A percentile compares a stretch with the other conserved stretches of the same genome.
phyloP scores from a whole-genome alignment of 495 filamentous ascomycete genomes.

The Penicillium pancosmium region DNA sequence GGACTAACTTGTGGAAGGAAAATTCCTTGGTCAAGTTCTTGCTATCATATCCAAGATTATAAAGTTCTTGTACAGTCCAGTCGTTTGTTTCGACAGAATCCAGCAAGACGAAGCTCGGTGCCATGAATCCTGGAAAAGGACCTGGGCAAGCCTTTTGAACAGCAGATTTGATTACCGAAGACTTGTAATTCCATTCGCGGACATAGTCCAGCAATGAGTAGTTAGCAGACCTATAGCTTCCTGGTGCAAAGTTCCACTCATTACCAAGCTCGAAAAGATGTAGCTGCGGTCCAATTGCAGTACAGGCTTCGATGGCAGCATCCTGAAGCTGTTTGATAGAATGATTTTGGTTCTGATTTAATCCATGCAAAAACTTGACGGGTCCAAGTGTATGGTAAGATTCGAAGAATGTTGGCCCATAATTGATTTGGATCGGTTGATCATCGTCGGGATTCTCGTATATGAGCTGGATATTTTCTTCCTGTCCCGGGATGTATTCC shows the following conservation, averaged over 20 bases:
- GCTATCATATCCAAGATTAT: conserved; percentile 17
- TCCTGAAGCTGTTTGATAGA: conserved; percentile 13
- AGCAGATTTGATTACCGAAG: conserved; percentile 6
- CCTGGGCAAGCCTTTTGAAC: conserved; percentile 21
- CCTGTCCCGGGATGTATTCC: conserved; percentile 17
- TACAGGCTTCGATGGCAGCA: conserved; percentile 14
- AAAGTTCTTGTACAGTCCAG: conserved; percentile 18
- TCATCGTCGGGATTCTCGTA: conserved; percentile 17
- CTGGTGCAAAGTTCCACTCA: conserved; percentile 17
- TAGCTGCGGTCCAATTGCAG: conserved; percentile 13
- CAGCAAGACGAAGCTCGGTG: conserved; percentile 18
- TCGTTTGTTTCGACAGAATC: conserved; percentile 1
- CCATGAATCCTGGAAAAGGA: conserved; percentile 16
- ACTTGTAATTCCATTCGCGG: conserved; percentile 22
- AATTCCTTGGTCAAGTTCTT: conserved; percentile 20
- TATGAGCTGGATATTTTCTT: conserved; percentile 15
- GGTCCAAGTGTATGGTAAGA: conserved; percentile 21
- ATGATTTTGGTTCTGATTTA: conserved; percentile 22
- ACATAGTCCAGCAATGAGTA: conserved; percentile 19
- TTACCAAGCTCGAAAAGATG: conserved; percentile 22
- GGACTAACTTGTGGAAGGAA: conserved; percentile 22
- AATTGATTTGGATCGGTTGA: conserved; percentile 20
- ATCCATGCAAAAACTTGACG: conserved; percentile 19
- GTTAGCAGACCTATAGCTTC: conserved; percentile 13
- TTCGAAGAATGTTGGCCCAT: conserved; percentile 25